Evolutionary conservation across 108 stramenopile genomes (phyloP).

Genomic region (Cyclostephanos tholiformis): DNA sequence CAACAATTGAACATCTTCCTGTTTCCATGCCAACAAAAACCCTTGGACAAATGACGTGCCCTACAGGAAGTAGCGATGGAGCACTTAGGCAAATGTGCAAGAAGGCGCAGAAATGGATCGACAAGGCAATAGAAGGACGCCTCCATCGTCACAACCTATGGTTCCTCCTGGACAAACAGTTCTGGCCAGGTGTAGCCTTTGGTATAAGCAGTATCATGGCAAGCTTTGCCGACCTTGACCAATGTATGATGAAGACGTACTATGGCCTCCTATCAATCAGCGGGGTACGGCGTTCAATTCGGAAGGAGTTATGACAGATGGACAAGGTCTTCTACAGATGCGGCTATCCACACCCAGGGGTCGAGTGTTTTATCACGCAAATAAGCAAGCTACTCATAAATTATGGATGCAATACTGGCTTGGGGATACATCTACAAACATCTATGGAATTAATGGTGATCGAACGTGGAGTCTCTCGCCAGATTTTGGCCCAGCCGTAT

Average conservation of each 20-base stretch:
- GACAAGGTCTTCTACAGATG: too few species aligned
- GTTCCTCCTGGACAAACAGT: conserved; percentile 3
- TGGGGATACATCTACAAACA: not conserved
- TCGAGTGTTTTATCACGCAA: too few species aligned
- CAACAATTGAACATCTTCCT: conserved; percentile 5
- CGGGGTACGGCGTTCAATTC: too few species aligned
- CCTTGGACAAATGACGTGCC: too few species aligned
- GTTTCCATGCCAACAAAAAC: not conserved
- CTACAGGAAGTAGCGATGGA: not conserved
- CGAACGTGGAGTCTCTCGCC: not conserved
- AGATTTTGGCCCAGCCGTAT: not conserved
- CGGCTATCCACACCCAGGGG: too few species aligned
- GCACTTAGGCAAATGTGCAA: conserved; percentile 5
- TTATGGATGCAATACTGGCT: too few species aligned
- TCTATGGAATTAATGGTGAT: conserved; percentile 2
- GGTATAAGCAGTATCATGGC: conserved; percentile 10
- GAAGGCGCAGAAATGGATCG: conserved; percentile 17
- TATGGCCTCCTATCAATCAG: too few species aligned
- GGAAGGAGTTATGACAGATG: too few species aligned
- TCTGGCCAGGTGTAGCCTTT: conserved; percentile 23
- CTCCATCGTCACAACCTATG: conserved; percentile 6
- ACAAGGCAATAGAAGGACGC: not conserved
- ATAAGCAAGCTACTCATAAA: too few species aligned
- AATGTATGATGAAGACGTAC: too few species aligned
- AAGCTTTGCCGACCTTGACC: too few species aligned